Evolutionary conservation across 2,329 filamentous ascomycete species (phyloP).

Genomic region (Bipolaris victoriae): DNA sequence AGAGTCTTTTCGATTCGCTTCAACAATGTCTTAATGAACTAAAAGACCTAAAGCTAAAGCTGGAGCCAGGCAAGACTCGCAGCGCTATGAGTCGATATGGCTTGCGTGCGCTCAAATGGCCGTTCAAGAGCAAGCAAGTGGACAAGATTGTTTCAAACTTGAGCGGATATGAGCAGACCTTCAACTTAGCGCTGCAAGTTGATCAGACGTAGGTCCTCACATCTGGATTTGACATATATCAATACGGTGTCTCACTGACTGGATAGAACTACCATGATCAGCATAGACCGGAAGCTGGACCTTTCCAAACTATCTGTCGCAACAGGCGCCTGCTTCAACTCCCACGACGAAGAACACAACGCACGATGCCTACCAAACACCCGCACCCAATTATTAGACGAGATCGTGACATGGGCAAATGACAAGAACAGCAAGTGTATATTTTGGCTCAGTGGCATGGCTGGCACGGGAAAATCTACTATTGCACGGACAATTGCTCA

Average conservation of each 20-base stretch:
- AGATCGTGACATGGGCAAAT: conserved; percentile 30
- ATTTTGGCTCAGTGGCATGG: conserved; percentile 42
- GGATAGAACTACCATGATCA: conserved; percentile 10
- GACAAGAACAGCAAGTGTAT: conserved; percentile 23
- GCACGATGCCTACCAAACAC: conserved; percentile 33
- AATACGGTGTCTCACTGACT: conserved; percentile 10
- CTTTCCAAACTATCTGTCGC: conserved; percentile 24
- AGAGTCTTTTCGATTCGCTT: conserved; percentile 26
- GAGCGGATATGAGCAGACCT: conserved; percentile 31
- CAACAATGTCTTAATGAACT: conserved; percentile 23
- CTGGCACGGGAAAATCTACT: conserved; percentile 9
- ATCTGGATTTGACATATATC: conserved; percentile 25
- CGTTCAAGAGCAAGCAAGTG: conserved; percentile 47
- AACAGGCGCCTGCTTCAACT: conserved; percentile 23
- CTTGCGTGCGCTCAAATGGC: conserved; percentile 50
- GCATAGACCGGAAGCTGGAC: conserved; percentile 17
- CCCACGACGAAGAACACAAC: conserved; percentile 23
- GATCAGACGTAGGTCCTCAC: conserved; percentile 42
- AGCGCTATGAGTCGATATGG: conserved; percentile 44
- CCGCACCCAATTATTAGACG: conserved; percentile 29
- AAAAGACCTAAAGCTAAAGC: conserved; percentile 13
- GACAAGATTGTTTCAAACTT: conserved; percentile 35
- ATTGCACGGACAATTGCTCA: conserved; percentile 31
- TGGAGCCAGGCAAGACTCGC: conserved; percentile 23
- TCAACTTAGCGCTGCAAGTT: conserved; percentile 42